Evolutionary conservation across 2,329 filamentous ascomycete genomes (phyloP).

Genomic region (Paraphoma sp.): DNA sequence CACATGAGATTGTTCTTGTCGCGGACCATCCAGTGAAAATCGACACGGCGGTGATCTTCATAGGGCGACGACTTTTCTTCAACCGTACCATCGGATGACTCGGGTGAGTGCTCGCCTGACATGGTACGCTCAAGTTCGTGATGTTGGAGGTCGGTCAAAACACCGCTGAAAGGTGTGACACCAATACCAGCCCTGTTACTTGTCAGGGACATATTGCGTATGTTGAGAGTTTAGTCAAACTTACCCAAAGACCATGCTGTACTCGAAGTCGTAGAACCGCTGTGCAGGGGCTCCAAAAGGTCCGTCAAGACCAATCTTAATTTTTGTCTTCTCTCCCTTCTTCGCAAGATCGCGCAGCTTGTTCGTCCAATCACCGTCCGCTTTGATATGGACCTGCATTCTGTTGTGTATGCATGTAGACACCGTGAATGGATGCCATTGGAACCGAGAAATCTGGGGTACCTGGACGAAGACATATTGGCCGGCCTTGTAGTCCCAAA

Average conservation of each 20-base stretch:
- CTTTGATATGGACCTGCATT: constrained; percentile 65
- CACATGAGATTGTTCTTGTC: constrained; percentile 64
- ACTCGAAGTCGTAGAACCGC: constrained; percentile 64
- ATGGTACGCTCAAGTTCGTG: constrained; percentile 49
- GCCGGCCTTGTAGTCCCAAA: constrained; percentile 63
- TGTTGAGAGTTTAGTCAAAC: neutral
- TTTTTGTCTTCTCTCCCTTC: constrained; percentile 43
- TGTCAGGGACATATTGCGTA: constrained; percentile 3
- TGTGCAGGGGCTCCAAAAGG: constrained; percentile 66
- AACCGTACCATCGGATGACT: constrained; percentile 11
- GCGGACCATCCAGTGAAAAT: constrained; percentile 68
- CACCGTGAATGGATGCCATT: constrained; percentile 68
- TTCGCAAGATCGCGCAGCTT: constrained; percentile 54
- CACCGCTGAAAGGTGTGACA: constrained; percentile 64
- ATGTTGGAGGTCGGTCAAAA: constrained; percentile 61
- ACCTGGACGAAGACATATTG: constrained; percentile 66
- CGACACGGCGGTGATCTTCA: constrained; percentile 57
- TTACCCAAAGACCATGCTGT: constrained; percentile 60
- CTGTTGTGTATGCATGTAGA: constrained; percentile 61
- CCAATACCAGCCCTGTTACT: constrained; percentile 59
- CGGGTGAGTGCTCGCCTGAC: constrained; percentile 17
- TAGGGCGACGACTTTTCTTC: constrained; percentile 29
- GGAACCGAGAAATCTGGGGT: constrained; percentile 59
- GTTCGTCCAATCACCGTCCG: constrained; percentile 64
- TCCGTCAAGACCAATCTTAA: constrained; percentile 63